Evolutionary conservation across 768 basidiomycete genomes (phyloP), one percentile per base, ranked within the genome.

Genomic region (Cyathus striatus): DNA sequence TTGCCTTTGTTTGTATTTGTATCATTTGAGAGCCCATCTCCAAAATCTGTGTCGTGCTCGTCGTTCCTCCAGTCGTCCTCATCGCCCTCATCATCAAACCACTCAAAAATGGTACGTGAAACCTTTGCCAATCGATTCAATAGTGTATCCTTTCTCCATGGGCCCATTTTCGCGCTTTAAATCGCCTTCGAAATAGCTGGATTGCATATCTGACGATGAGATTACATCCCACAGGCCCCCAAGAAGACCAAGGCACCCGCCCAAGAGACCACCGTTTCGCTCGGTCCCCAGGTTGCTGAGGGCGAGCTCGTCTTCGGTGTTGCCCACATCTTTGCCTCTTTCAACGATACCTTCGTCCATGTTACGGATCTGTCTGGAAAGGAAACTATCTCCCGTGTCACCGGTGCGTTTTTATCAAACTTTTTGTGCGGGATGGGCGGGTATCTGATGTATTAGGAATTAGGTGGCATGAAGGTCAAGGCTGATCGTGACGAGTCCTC

Each of bases 331-430:
- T 98, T 87, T 57, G 95, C 96, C 30, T 95, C 92, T 45, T 99
- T 99, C 83, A 99, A 99, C 71, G 96, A 99, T 62, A 99, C 96
- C 45, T 98, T 98, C 67, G 96, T 99, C 54, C 96, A 99, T 64
- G 76, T 99, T 59, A 99, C 96, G 66, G 96, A 98, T 87, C 72
- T 98, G 46, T 93, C 93, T 18, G 96, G 96, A 58, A 94, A 90
- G 75, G 96, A 98, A 76, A 99, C 96, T 63, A 92, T 99, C 73
- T 90, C 91, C 56, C 91, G 96, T 61, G 92, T 97, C 50, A 98
- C 96, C 53, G 94, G 94, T 87, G 45, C 56, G 79, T 69, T 36
- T 38, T 20, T 6, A 38, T 24, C 13, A 13, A 41, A 5, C 25
- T n/a, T 36, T 22, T 2, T 5, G n/a, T 30, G 21, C 5, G 9